Evolutionary conservation across 352 stramenopile genomes (phyloP), one percentile per base, ranked within the genome.

Genomic region (Stramenopiles sp.): DNA sequence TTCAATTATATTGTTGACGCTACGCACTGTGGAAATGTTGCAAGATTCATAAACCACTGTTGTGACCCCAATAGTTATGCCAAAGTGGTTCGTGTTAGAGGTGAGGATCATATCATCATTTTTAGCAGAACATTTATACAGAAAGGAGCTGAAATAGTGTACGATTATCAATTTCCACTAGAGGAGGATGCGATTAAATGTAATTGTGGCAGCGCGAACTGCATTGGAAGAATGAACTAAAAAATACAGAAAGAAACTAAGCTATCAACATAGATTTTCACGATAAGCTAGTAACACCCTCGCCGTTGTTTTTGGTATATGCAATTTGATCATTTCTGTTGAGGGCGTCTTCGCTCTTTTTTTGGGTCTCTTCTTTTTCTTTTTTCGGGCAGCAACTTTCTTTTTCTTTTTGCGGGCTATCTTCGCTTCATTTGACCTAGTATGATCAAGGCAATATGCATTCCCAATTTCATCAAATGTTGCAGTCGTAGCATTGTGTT

Each of bases 151-250:
- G 94, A 98, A 83, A 92, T 97, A 75, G 97, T 92, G 44, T 97
- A 97, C 85, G 92, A 97, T 82, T 98, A 98, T 89, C 97, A 98
- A 85, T 98, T 98, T 84, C 93, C 93, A 27, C 95, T 97, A 80
- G 94, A 97, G 86, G 94, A 97, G 85, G 92, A 96, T 81, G 93
- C 91, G 22, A 91, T 98, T 39, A 89, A 87, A 7, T 98, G 93
- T 81, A 93, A 95, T 81, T 97, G 94, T 85, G 94, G 93, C 8
- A 92, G 93, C 25, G 87, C 90, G 1, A 96, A 96, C 86, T 98
- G 94, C 83, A 94, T 95, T 80, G 94, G 94, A 1, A 86, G 91
- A 32, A 96, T 98, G 92, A 97, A 98, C 83, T 97, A 92, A 67
- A 29, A 8, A n/a, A 31, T 30, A 32, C 81, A 81, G 76, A 82